phyloP scores from a whole-genome alignment of 2,329 filamentous ascomycete genomes.

The Tolypocladium nubicola region DNA sequence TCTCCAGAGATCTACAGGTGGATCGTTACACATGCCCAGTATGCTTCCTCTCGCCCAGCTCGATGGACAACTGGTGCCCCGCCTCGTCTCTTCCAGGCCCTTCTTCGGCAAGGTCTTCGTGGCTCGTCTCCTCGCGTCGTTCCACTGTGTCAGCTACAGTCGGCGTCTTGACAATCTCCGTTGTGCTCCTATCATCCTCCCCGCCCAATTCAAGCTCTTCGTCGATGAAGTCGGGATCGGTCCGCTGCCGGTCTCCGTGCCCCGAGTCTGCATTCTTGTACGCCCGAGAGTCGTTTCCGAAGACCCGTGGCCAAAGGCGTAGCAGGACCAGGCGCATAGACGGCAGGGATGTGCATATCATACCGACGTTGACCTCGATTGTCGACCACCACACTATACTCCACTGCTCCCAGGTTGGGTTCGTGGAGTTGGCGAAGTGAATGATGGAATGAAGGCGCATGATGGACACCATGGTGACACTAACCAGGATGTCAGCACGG shows the following conservation, averaged over 20 bases:
- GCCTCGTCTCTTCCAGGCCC: not conserved
- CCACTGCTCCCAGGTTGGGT: slow-evolving; percentile 18
- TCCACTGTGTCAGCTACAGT: not conserved
- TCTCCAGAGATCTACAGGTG: too few relatives aligned
- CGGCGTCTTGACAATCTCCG: not conserved
- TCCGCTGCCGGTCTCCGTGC: not conserved
- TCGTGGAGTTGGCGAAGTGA: slow-evolving; percentile 14
- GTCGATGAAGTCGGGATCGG: not conserved
- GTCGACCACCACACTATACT: slow-evolving; percentile 21
- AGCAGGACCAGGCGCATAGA: slow-evolving; percentile 18
- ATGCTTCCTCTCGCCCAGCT: not conserved
- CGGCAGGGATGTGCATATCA: slow-evolving; percentile 22
- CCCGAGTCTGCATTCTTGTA: not conserved
- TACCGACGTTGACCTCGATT: slow-evolving; percentile 13
- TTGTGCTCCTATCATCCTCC: not conserved
- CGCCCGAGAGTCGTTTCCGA: not conserved
- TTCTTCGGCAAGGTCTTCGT: not conserved
- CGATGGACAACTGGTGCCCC: not conserved
- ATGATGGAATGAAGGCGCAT: slow-evolving; percentile 17
- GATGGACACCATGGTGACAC: slow-evolving; percentile 20
- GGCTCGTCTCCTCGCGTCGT: not conserved
- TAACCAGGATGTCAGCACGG: slow-evolving; percentile 7
- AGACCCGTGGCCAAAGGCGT: slow-evolving; percentile 9
- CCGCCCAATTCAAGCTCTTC: not conserved
- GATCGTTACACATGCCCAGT: not conserved